Evolutionary conservation across 257 asterid genomes (phyloP).

Genomic region (Petunia secreta): DNA sequence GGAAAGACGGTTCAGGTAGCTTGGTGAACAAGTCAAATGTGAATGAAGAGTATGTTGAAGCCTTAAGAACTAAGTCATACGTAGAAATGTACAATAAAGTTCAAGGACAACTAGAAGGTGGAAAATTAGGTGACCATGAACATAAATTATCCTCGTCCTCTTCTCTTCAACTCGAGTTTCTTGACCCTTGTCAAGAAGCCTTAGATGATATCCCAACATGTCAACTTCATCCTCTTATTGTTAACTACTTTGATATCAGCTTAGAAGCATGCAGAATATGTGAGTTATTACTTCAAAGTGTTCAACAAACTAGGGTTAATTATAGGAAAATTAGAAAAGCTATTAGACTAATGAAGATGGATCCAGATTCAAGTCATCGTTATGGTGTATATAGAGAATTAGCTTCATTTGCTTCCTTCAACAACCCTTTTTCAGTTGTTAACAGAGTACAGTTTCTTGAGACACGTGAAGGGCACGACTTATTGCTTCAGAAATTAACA

Average conservation of each 20-base stretch:
- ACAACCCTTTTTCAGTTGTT: conserved; percentile 53
- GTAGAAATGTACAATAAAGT: conserved; percentile 55
- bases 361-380: conserved; percentile 29
- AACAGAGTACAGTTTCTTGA: conserved; percentile 45
- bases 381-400: conserved; percentile 36
- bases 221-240: conserved; percentile 42
- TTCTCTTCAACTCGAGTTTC: conserved; percentile 33
- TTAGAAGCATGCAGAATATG: conserved; percentile 60
- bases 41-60: conserved; percentile 63
- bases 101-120: conserved; percentile 40
- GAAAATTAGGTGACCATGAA: neutral
- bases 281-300: conserved; percentile 50
- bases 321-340: conserved; percentile 36
- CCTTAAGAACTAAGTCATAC: conserved; percentile 77
- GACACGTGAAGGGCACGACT: conserved; percentile 41
- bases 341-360: conserved; percentile 35
- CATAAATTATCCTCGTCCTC: conserved; percentile 35
- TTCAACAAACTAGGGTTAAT: conserved; percentile 44
- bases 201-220: conserved; percentile 35
- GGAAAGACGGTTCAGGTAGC: conserved; percentile 29
- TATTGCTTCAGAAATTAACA: conserved; percentile 47
- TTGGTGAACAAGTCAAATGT: conserved; percentile 43
- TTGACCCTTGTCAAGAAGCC: conserved; percentile 49
- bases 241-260: conserved; percentile 52
- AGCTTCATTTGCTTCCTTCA: conserved; percentile 40